Evolutionary conservation across 2,329 filamentous ascomycete genomes (phyloP), one percentile per base, ranked within the genome.

Genomic region (Fulvia fulva): DNA sequence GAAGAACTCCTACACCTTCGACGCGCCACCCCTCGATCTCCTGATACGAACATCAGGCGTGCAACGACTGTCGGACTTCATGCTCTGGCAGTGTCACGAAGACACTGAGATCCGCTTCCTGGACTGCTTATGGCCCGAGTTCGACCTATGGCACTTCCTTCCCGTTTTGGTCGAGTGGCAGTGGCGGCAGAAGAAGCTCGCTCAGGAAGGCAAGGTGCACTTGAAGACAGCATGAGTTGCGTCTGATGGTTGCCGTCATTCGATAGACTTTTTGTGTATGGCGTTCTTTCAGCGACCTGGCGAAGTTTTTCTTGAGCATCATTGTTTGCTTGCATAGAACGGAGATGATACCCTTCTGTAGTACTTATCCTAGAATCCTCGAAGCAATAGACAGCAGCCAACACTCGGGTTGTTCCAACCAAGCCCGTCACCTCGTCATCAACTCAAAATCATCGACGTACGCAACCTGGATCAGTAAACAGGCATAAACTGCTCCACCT

Each of bases 71-170:
- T 97, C 91, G 71, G 94, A 99, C 73, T 99, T 97, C 69, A 94
- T 99, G 92, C 85, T 99, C 32, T 99, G 94, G 94, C 94, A 99
- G 75, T 94, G 90, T 68, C 92, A 97, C 71, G 85, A 96, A 70
- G 82, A 93, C 63, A 97, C 94, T 0, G 89, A 96, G 60, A 88
- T 99, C 63, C 90, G 95, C 59, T 99, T 97, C 72, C 77, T 97
- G 57, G 84, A 96, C 68, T 94, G 90, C 64, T 80, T 96, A 62
- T 99, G 94, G 94, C 94, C 94, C 1, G 91, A 97, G 63, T 97
- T 99, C 68, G 91, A 96, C 71, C 81, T 99, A 4, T 93, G 91
- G 86, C 84, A 92, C 59, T 97, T 97, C 74, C 75, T 99, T 19
- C 94, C 93, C 8, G 92, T 99, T 22, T 77, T 99, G 55, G 80